Evolutionary conservation across 2,329 filamentous ascomycete genomes (phyloP).

Genomic region (Stagonosporopsis rhizophila): DNA sequence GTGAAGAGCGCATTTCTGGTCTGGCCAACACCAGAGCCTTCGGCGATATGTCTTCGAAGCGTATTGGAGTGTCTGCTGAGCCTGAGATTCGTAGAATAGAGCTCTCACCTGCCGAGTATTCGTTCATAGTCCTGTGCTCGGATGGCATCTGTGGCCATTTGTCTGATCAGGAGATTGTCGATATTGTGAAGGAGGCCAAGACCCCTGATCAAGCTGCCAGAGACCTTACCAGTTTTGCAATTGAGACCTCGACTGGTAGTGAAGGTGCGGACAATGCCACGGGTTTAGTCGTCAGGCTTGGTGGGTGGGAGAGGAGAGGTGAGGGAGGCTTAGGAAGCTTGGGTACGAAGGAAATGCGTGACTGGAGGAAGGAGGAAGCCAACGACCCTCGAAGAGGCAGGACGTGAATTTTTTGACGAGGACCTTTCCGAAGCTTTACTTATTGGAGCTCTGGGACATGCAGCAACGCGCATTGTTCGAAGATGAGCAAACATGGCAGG

Average conservation of each 20-base stretch:
- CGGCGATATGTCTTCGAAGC: constrained; percentile 89
- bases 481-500: not conserved
- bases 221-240: constrained; percentile 84
- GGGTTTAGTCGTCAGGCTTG: constrained; percentile 67
- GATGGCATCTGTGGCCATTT: constrained; percentile 89
- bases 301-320: constrained; percentile 71
- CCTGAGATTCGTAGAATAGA: constrained; percentile 85
- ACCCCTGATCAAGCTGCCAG: constrained; percentile 86
- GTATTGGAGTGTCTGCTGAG: constrained; percentile 92
- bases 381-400: constrained; percentile 78
- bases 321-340: constrained; percentile 90
- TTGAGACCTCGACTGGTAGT: constrained; percentile 71
- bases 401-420: constrained; percentile 47
- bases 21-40: constrained; percentile 94
- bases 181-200: constrained; percentile 90
- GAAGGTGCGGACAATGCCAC: constrained; percentile 67
- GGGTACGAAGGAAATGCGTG: constrained; percentile 89
- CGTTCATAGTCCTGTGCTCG: constrained; percentile 85
- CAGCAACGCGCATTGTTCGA: not conserved
- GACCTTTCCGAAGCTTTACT: no score
- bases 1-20: constrained; percentile 92
- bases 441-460: not conserved
- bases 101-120: constrained; percentile 81
- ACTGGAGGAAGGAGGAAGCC: constrained; percentile 81
- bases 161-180: constrained; percentile 92